Evolutionary conservation across 2,329 filamentous ascomycete species (phyloP).

Genomic region (Cladosporium sphaerospermum): DNA sequence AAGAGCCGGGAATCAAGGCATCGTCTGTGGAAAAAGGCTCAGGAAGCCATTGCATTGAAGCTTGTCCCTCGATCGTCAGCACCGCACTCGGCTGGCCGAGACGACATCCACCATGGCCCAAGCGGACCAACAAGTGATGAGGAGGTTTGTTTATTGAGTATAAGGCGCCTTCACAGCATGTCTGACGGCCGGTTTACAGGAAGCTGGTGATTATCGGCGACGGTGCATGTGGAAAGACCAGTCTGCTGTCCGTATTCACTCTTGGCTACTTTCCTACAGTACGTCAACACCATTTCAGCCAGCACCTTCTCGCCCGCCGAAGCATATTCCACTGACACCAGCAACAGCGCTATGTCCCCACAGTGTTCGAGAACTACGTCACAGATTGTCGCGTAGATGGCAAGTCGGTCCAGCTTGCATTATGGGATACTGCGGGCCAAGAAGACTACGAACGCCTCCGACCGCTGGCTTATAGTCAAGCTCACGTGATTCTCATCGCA

Average conservation of each 20-base stretch:
- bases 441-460: constrained; percentile 97
- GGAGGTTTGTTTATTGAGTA: constrained; percentile 25
- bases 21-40: background rate
- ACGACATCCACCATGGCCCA: constrained; percentile 27
- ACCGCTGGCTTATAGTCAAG: constrained; percentile 91
- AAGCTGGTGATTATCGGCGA: constrained; percentile 97
- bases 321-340: constrained; percentile 15
- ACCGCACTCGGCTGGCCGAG: constrained; percentile 11
- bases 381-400: constrained; percentile 98
- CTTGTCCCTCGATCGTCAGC: background rate
- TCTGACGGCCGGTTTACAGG: constrained; percentile 44
- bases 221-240: constrained; percentile 97
- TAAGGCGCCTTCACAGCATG: background rate
- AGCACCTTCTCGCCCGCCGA: background rate
- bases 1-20: background rate
- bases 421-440: constrained; percentile 99
- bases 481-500: constrained; percentile 92
- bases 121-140: constrained; percentile 34
- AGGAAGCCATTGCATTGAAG: constrained; percentile 2
- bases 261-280: constrained; percentile 96
- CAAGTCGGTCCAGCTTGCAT: constrained; percentile 93
- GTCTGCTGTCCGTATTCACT: constrained; percentile 93
- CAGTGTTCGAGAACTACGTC: constrained; percentile 98
- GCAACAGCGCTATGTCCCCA: constrained; percentile 59
- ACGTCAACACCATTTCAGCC: constrained; percentile 40